Evolutionary conservation across 2,329 filamentous ascomycete genomes (phyloP), one percentile per base, ranked within the genome.

Genomic region (Exophiala xenobiotica): DNA sequence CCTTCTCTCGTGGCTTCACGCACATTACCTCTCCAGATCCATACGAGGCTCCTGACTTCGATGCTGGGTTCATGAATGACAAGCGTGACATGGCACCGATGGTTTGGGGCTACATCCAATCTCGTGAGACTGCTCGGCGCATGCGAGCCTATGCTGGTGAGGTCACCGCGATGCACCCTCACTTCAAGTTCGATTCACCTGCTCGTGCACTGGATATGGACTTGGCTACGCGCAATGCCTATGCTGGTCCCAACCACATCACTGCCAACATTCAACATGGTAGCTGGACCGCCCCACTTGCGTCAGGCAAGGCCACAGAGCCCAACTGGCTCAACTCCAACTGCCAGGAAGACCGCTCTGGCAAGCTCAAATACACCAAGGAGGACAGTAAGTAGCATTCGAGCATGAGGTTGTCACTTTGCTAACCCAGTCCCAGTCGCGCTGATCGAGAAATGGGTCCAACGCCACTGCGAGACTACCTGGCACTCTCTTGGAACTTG

Each of bases 51-150:
- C 87, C 87, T 0, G 87, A 90, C 71, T 90, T 91, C 62, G 87
- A 91, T 65, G 80, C 85, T 1, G 86, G 87, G 18, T 91, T 90
- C 74, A 90, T 91, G 87, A 91, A 88, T 63, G 87, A 91, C 70
- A 85, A 88, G 70, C 78, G 87, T 19, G 88, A 91, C 64, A 90
- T 91, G 87, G 86, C 83, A 1, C 86, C 87, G 6, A 89, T 88
- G 83, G 86, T 91, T 4, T 90, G 87, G 87, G 84, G 84, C 3
- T 90, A 90, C 70, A 87, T 90, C 75, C 90, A 90, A 72, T 88
- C 84, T 2, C 84, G 87, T 51, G 87, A 90, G 76, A 90, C 86
- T 3, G 87, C 87, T 1, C 79, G 87, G 3, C 81, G 86, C 57
- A 90, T 90, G 87, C 79, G 85, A 20, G 82, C 86, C 0, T 90